These are phyloP conservation scores for Tricholoma furcatifolium DNA, from an alignment of 768 basidiomycete species.

Conservation along the genomic window DNA sequence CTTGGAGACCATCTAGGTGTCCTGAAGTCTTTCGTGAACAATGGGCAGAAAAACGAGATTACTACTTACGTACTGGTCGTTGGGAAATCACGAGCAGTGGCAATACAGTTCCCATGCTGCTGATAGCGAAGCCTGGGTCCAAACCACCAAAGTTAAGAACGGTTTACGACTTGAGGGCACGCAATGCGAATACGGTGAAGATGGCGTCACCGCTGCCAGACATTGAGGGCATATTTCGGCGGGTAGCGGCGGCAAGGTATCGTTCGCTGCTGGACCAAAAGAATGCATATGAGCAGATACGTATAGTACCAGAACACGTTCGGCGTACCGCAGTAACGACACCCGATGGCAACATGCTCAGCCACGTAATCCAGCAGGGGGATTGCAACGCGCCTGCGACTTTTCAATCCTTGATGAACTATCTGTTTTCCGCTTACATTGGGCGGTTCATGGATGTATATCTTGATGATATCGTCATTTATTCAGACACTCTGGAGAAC, in stretches of 20 bases:
- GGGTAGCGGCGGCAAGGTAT: neutral
- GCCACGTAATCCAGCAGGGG: neutral
- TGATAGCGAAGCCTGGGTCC: neutral
- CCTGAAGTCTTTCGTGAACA: neutral
- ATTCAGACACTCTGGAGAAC: conserved; percentile 1
- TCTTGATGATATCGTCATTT: too few species aligned
- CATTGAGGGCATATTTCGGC: too few species aligned
- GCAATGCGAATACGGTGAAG: neutral
- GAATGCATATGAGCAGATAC: neutral
- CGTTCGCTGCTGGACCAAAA: neutral
- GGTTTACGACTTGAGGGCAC: neutral
- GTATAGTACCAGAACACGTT: neutral
- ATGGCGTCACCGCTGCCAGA: neutral
- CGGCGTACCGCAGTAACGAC: neutral
- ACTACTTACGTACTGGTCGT: neutral
- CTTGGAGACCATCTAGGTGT: neutral
- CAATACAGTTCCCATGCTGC: neutral
- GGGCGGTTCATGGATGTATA: too few species aligned
- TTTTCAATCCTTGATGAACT: conserved; percentile 4
- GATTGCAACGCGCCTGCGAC: too few species aligned
- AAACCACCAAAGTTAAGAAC: neutral
- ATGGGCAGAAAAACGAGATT: neutral
- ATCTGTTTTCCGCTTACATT: neutral
- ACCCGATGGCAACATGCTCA: conserved; percentile 9
- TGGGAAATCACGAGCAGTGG: neutral